Evolutionary conservation across 2,329 filamentous ascomycete genomes (phyloP).

Genomic region (Pezicula neosporulosa): DNA sequence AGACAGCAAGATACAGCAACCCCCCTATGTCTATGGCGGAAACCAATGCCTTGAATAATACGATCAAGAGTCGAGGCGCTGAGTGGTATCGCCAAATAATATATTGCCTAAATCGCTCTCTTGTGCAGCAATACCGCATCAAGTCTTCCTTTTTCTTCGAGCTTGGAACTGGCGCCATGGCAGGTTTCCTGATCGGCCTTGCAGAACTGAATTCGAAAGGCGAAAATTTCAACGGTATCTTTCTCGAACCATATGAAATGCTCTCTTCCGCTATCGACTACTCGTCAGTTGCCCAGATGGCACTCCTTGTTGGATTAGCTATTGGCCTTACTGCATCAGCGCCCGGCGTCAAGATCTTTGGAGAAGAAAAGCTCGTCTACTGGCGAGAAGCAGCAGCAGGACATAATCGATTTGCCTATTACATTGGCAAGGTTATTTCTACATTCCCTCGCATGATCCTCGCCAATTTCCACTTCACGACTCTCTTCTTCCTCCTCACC

Average conservation of each 20-base stretch:
- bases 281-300: slow-evolving; percentile 46
- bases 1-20: slow-evolving; percentile 16
- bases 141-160: slow-evolving; percentile 50
- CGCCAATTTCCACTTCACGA: slow-evolving; percentile 51
- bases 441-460: slow-evolving; percentile 48
- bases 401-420: slow-evolving; percentile 53
- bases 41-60: slow-evolving; percentile 37
- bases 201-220: slow-evolving; percentile 46
- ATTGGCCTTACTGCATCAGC: slow-evolving; percentile 52
- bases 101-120: slow-evolving; percentile 48
- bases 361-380: slow-evolving; percentile 51
- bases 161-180: slow-evolving; percentile 46
- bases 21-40: slow-evolving; percentile 33
- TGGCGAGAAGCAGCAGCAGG: slow-evolving; percentile 53
- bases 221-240: slow-evolving; percentile 50
- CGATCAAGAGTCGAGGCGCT: slow-evolving; percentile 48
- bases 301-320: slow-evolving; percentile 49
- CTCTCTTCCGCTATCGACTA: slow-evolving; percentile 50
- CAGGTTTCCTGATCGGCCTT: slow-evolving; percentile 52
- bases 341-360: slow-evolving; percentile 54
- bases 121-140: slow-evolving; percentile 54
- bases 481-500: slow-evolving; percentile 44
- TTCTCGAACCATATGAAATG: slow-evolving; percentile 44
- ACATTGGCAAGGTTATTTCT: slow-evolving; percentile 49
- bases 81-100: slow-evolving; percentile 44